A percentile compares a stretch with the other conserved stretches of the same genome.
Evolutionary conservation across 1,284 basidiomycete species (phyloP).

Genomic region (Paramarasmius palmivorus): DNA sequence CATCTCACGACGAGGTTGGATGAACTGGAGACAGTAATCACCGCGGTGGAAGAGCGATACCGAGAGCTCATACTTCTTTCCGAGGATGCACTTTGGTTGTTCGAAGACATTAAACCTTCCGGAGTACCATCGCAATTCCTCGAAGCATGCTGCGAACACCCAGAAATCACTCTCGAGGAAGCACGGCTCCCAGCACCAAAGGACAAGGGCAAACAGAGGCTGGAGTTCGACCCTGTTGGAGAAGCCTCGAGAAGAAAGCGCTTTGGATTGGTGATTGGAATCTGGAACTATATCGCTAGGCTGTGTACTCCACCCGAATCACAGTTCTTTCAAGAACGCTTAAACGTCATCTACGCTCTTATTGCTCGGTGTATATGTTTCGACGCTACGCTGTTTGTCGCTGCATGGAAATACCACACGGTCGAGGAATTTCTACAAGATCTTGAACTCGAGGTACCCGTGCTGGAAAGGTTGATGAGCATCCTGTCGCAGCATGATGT

Average conservation of each 20-base stretch:
- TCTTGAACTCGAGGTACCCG: slow-evolving; percentile 26
- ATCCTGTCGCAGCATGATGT: slow-evolving; percentile 26
- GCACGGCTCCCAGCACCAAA: not conserved
- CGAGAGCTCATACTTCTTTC: not conserved
- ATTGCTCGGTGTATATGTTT: slow-evolving; percentile 34
- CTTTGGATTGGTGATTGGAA: slow-evolving; percentile 10
- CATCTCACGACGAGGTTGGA: not conserved
- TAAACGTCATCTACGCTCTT: slow-evolving; percentile 31
- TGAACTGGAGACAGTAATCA: not conserved
- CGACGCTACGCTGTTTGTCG: slow-evolving; percentile 33
- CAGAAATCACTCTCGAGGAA: not conserved
- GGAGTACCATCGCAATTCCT: not conserved
- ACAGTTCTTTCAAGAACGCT: slow-evolving; percentile 28
- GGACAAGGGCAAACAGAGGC: not conserved
- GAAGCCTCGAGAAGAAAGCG: slow-evolving; percentile 26
- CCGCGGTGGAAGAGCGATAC: not conserved
- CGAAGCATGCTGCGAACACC: slow-evolving; percentile 1
- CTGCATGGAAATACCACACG: slow-evolving; percentile 30
- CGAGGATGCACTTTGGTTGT: not conserved
- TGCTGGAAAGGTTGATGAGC: slow-evolving; percentile 34
- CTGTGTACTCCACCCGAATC: slow-evolving; percentile 30
- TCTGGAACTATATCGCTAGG: slow-evolving; percentile 29
- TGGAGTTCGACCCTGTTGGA: slow-evolving; percentile 6
- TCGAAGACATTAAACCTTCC: not conserved
- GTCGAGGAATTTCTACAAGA: slow-evolving; percentile 29